Conservation (phyloP, 768 basidiomycete genomes). For the Tulasnella sp. region DNA sequence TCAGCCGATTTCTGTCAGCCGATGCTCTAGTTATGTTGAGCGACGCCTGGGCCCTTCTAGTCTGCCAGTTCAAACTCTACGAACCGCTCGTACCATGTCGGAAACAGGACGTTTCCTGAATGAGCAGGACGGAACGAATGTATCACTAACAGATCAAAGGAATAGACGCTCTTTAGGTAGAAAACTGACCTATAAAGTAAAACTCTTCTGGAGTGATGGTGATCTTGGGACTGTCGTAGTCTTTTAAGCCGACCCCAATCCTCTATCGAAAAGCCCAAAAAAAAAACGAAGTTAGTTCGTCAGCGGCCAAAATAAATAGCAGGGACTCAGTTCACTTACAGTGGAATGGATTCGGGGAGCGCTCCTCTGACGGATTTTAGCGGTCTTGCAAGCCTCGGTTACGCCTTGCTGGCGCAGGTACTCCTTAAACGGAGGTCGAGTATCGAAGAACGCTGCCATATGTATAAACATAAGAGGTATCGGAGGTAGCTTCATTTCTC, state of each 20-base stretch:
- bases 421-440: neutral
- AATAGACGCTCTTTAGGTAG: no score
- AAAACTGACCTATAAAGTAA: no score
- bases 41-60: no score
- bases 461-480: neutral
- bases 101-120: neutral
- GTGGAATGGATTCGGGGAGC: neutral
- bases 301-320: no score
- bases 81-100: neutral
- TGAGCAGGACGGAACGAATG: neutral
- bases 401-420: neutral
- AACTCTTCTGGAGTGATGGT: neutral
- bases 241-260: neutral
- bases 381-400: neutral
- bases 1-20: no score
- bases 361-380: neutral
- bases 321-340: neutral
- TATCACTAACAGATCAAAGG: no score
- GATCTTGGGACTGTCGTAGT: neutral
- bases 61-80: neutral
- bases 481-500: neutral
- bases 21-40: no score
- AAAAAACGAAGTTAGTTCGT: no score
- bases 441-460: neutral
- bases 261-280: neutral